A percentile compares a stretch with the other conserved stretches of the same genome.
Conservation (phyloP, 2,329 filamentous ascomycete species). For the Helotiales sp. region DNA sequence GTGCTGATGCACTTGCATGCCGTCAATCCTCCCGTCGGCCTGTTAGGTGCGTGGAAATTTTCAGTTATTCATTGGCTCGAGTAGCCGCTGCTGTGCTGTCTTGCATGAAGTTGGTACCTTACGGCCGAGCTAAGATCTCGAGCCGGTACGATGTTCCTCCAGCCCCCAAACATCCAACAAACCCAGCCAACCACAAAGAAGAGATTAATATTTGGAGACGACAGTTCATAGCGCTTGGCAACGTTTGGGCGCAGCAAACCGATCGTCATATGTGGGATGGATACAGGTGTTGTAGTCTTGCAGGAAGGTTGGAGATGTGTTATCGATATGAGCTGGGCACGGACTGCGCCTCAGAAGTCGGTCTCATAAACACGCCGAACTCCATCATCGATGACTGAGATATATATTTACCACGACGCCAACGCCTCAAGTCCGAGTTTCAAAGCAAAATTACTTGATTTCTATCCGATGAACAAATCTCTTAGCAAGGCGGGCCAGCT, state of each 20-base stretch:
- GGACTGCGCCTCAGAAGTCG: not conserved
- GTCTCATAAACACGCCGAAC: not conserved
- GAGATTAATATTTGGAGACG: not conserved
- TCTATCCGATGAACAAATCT: too few species aligned
- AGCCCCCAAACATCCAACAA: not conserved
- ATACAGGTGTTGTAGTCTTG: too few species aligned
- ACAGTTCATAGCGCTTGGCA: not conserved
- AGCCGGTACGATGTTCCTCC: not conserved
- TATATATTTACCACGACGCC: not conserved
- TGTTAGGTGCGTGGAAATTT: not conserved
- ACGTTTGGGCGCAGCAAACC: not conserved
- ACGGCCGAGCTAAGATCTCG: not conserved
- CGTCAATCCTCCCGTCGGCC: not conserved
- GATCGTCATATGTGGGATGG: not conserved
- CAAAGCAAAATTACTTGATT: not conserved
- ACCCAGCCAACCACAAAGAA: not conserved
- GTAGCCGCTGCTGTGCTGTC: not conserved
- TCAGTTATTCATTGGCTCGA: not conserved
- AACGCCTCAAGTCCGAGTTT: not conserved
- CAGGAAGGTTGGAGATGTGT: not conserved
- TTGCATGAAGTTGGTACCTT: not conserved
- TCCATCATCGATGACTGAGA: not conserved
- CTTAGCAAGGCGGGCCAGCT: not conserved
- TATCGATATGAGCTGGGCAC: not conserved
- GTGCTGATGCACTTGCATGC: not conserved